Percentiles rank a stretch among this genome's conserved stretches.
These are phyloP conservation scores for Rhytidiadelphus loreus DNA, from an alignment of 225 moss, liverwort and hornwort genomes.

Conservation along the genomic window DNA sequence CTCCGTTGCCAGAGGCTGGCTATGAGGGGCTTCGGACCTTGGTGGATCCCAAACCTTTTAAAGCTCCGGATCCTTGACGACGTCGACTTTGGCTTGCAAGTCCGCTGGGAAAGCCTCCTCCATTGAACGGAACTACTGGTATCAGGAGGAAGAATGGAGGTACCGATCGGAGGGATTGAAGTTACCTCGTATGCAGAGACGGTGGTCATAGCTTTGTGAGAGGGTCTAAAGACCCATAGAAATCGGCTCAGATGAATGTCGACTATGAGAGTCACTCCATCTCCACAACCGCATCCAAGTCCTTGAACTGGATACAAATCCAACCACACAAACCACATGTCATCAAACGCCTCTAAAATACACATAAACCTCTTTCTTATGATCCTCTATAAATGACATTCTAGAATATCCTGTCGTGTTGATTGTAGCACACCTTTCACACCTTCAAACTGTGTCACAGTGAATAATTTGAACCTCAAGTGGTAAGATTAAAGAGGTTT, in stretches of 20 bases:
- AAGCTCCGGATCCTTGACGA: not conserved
- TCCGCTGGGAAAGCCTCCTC: conserved; percentile 1
- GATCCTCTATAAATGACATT: not conserved
- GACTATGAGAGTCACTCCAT: not conserved
- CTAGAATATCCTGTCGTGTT: not conserved
- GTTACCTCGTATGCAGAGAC: conserved; percentile 18
- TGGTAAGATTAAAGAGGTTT: not conserved
- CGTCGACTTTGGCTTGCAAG: conserved; percentile 1
- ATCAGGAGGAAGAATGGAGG: not conserved
- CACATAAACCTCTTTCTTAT: not conserved
- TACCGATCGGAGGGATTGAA: conserved; percentile 1
- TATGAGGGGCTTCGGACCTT: not conserved
- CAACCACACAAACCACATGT: not conserved
- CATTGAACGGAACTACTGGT: not conserved
- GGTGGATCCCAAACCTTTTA: not conserved
- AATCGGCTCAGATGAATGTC: not conserved
- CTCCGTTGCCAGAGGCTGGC: not conserved
- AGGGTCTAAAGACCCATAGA: not conserved
- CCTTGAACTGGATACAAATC: not conserved
- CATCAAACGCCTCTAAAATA: not conserved
- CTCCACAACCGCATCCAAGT: not conserved
- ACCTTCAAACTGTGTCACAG: not conserved
- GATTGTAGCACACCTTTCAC: not conserved
- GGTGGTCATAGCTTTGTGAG: not conserved
- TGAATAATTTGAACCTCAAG: not conserved